Percentiles rank a stretch among this genome's conserved stretches.
phyloP scores from a whole-genome alignment of 495 filamentous ascomycete species.

The Lentithecium fluviatile region DNA sequence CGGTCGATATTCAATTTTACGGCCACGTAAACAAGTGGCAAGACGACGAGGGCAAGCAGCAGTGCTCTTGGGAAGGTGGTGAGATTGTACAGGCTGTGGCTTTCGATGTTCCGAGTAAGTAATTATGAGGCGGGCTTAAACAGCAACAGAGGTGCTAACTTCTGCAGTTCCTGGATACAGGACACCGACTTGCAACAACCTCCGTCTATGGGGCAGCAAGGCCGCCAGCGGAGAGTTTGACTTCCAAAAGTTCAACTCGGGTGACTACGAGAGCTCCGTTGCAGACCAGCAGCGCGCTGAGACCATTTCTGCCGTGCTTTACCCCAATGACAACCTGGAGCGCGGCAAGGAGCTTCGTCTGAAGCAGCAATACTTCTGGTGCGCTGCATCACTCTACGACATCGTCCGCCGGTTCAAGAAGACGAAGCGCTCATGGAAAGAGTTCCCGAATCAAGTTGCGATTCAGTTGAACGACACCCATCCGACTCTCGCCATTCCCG shows the following conservation, averaged over 20 bases:
- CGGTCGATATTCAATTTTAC: conserved; percentile 95
- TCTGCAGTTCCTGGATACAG: conserved; percentile 71
- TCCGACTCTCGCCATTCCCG: conserved; percentile 92
- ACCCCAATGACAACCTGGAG: conserved; percentile 96
- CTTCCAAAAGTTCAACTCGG: conserved; percentile 99
- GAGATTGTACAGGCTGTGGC: conserved; percentile 91
- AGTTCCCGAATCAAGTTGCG: conserved; percentile 91
- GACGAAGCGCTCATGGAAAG: conserved; percentile 81
- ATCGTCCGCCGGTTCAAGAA: conserved; percentile 99
- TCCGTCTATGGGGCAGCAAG: conserved; percentile 95
- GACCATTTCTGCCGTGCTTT: conserved; percentile 95
- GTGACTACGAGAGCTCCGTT: conserved; percentile 96
- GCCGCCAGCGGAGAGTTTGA: conserved; percentile 96
- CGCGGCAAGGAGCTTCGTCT: conserved; percentile 94
- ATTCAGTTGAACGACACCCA: conserved; percentile 99
- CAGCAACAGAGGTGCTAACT: conserved; percentile 13
- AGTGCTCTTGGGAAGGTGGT: conserved; percentile 80
- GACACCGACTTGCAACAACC: conserved; percentile 90
- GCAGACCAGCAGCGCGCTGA: conserved; percentile 93
- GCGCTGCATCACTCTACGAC: conserved; percentile 90
- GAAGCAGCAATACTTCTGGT: conserved; percentile 99
- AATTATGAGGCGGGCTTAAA: not conserved
- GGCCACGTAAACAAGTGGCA: conserved; percentile 71
- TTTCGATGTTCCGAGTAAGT: conserved; percentile 78
- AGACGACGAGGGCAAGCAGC: conserved; percentile 72